Evolutionary conservation across 2,329 filamentous ascomycete genomes (phyloP).

Genomic region (Hymenotorrendiella dingleyae): DNA sequence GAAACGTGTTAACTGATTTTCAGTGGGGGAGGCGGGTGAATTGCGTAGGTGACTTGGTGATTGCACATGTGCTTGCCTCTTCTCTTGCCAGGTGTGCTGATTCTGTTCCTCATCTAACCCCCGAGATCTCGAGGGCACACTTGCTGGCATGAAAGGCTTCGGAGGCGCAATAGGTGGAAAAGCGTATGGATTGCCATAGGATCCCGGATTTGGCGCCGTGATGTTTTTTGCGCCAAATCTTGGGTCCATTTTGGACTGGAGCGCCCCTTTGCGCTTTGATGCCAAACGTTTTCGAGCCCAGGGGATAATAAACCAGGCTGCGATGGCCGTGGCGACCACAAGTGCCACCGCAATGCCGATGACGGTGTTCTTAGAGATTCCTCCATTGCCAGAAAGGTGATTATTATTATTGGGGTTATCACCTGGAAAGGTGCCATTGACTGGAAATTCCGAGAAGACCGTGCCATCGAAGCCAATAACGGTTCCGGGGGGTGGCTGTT

Average conservation of each 20-base stretch:
- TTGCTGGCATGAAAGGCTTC: not conserved
- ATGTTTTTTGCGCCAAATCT: constrained; percentile 26
- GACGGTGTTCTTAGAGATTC: constrained; percentile 17
- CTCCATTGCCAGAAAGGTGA: constrained; percentile 7
- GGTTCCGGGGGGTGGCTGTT: constrained; percentile 17
- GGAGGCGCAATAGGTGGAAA: constrained; percentile 1
- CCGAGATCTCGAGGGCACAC: not conserved
- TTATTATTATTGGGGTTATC: constrained; percentile 6
- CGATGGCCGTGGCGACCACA: constrained; percentile 13
- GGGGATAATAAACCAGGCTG: constrained; percentile 14
- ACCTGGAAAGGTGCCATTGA: constrained; percentile 20
- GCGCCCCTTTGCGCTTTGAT: constrained; percentile 5
- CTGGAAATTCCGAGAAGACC: constrained; percentile 21
- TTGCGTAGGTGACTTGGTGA: constrained; percentile 3
- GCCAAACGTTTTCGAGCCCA: constrained; percentile 14
- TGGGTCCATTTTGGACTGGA: constrained; percentile 20
- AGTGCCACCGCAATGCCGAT: constrained; percentile 24
- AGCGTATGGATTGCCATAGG: constrained; percentile 15
- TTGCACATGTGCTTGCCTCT: not conserved
- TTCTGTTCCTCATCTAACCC: not conserved
- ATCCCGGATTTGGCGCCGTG: constrained; percentile 20
- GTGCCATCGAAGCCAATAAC: constrained; percentile 22
- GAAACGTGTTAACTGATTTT: constrained; percentile 5
- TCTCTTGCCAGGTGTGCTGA: constrained; percentile 1
- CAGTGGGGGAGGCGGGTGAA: constrained; percentile 4